These are phyloP conservation scores for Aspergillus tanneri DNA, from an alignment of 2,329 filamentous ascomycete species.

Conservation along the genomic window DNA sequence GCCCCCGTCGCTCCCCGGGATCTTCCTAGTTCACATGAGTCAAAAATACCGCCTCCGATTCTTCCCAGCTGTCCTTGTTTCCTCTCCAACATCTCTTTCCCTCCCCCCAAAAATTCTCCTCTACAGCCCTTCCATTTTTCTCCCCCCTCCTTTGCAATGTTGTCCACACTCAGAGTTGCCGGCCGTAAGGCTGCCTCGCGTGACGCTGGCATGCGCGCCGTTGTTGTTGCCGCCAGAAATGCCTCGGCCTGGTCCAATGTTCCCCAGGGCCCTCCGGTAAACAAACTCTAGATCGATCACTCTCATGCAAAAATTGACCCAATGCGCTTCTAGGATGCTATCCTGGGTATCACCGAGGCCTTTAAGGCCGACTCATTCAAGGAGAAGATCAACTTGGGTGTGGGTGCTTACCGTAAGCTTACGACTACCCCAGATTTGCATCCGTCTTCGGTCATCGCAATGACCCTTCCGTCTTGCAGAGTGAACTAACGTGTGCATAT, in stretches of 20 bases:
- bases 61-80: constrained; percentile 8
- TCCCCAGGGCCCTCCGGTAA: constrained; percentile 90
- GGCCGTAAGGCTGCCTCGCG: constrained; percentile 42
- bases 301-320: background rate
- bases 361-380: constrained; percentile 95
- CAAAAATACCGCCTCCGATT: constrained; percentile 21
- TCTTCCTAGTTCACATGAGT: constrained; percentile 26
- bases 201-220: constrained; percentile 40
- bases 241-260: constrained; percentile 88
- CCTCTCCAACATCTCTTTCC: constrained; percentile 10
- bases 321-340: constrained; percentile 41
- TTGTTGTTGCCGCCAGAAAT: constrained; percentile 53
- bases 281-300: constrained; percentile 18
- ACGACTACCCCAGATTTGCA: background rate
- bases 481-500: constrained; percentile 3
- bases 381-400: constrained; percentile 98
- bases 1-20: constrained; percentile 17
- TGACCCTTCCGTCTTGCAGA: background rate
- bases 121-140: constrained; percentile 5
- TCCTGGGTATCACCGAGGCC: constrained; percentile 77
- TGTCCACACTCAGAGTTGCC: constrained; percentile 48
- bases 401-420: constrained; percentile 82
- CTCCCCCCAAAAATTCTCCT: constrained; percentile 4
- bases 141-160: constrained; percentile 33
- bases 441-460: background rate